Evolutionary conservation across 2,329 filamentous ascomycete species (phyloP).

Genomic region (Xylariaceae sp.): DNA sequence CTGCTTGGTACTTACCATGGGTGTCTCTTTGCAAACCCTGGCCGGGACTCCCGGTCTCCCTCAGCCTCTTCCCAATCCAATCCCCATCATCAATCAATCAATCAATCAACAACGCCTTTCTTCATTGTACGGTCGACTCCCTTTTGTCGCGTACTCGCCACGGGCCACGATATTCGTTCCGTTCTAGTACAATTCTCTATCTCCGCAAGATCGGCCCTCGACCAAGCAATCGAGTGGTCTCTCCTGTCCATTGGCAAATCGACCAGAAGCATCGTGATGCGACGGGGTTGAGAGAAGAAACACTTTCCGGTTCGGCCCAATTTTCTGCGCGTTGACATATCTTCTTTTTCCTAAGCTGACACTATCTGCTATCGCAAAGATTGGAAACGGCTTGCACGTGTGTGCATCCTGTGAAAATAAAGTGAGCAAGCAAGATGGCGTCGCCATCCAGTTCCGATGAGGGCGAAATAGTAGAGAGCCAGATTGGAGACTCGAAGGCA

Average conservation of each 20-base stretch:
- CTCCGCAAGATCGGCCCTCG: not conserved
- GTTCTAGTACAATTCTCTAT: not conserved
- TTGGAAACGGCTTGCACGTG: slow-evolving; percentile 24
- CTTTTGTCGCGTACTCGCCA: not conserved
- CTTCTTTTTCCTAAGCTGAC: slow-evolving; percentile 29
- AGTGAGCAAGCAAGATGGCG: slow-evolving; percentile 32
- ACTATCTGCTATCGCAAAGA: slow-evolving; percentile 23
- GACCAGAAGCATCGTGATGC: slow-evolving; percentile 25
- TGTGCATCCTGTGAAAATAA: slow-evolving; percentile 23
- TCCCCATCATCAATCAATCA: not conserved
- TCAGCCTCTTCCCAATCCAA: not conserved
- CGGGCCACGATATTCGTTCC: not conserved
- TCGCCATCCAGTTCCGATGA: slow-evolving; percentile 65
- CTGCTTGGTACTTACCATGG: not conserved
- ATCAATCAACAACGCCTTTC: not conserved
- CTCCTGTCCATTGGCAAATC: not conserved
- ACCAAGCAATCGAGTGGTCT: not conserved
- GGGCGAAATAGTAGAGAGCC: slow-evolving; percentile 77
- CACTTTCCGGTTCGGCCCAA: slow-evolving; percentile 35
- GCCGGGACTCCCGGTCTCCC: not conserved
- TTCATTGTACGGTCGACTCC: not conserved
- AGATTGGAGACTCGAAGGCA: slow-evolving; percentile 68
- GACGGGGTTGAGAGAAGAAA: slow-evolving; percentile 24
- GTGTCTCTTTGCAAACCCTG: not conserved
- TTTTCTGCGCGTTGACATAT: slow-evolving; percentile 29